Base-by-base conservation (phyloP, 495 filamentous ascomycete species). In the Trichoderma parareesei region DNA sequence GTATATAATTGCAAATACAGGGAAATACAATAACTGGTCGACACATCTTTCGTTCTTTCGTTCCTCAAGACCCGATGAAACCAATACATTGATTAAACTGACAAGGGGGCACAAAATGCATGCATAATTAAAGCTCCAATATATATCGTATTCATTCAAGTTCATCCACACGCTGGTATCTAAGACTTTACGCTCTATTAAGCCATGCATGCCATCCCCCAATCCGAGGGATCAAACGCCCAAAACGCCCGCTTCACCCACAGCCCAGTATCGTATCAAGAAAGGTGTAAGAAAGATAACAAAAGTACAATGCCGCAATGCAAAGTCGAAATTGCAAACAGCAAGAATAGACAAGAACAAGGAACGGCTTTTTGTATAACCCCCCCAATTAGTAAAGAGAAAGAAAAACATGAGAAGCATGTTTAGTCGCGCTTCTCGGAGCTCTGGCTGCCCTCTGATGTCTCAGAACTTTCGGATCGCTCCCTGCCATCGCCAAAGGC, bases 291-390 rank as follows among this genome's bases (percentile, higher is more conserved):
- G 37, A 57, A 0, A 33, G 6, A 8, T 0, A 35, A 57, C 4
- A 57, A 57, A 57, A 27, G 27, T 57, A 57, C 53, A 57, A 33
- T 57, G 53, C 18, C 53, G 53, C 53, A 35, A 37, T 57, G 53
- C 8, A n/a, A 4, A 14, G 35, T 13, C 35, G 11, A 14, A 37
- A 9, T 37, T 57, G 53, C 53, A 2, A 14, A 16, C 53, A 35
- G 27, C 27, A 5, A 41, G 20, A 35, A 57, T 57, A 57, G 16
- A 57, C 53, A 57, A 57, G 53, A 57, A 33, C 20, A 57, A 13
- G 33, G 33, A 57, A 57, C 4, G 53, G 53, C 53, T 57, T 57
- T 27, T 57, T 57, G 53, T 57, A 16, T 57, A 57, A 57, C 1
- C 53, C 27, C 53, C 53, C 33, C 16, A 13, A 35, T 6, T 13